These are phyloP conservation scores for Lithospermum erythrorhizon DNA, from an alignment of 257 asterid species.

Conservation along the genomic window DNA sequence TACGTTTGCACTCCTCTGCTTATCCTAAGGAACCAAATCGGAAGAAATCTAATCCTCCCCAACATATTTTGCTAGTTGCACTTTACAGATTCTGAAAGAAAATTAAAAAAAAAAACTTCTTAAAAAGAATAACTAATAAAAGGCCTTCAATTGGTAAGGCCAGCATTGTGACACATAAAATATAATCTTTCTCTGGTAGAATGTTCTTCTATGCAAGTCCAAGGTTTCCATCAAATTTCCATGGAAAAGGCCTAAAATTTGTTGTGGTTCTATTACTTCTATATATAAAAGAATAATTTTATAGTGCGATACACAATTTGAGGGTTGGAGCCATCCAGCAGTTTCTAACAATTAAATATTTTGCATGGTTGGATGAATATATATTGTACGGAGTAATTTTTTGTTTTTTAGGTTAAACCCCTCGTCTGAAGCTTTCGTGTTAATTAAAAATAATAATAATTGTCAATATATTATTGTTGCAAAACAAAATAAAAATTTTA, in stretches of 20 bases:
- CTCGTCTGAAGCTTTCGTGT: too few species aligned
- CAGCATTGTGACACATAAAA: not conserved
- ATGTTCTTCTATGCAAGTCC: not conserved
- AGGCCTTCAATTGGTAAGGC: not conserved
- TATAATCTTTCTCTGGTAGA: not conserved
- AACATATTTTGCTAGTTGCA: not conserved
- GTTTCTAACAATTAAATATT: too few species aligned
- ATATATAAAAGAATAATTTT: too few species aligned
- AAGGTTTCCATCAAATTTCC: not conserved
- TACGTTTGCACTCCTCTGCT: not conserved
- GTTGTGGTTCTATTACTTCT: not conserved
- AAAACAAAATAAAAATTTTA: too few species aligned
- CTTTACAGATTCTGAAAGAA: not conserved
- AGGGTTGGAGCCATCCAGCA: too few species aligned
- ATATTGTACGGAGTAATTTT: too few species aligned
- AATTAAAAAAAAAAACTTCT: too few species aligned
- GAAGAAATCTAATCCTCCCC: not conserved
- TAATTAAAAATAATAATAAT: too few species aligned
- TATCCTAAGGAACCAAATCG: constrained; percentile 1
- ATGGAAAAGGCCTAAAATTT: not conserved
- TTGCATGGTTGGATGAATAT: too few species aligned
- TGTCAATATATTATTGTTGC: too few species aligned
- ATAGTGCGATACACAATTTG: too few species aligned
- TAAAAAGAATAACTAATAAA: not conserved
- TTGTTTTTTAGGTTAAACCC: too few species aligned